These are phyloP conservation scores for Penicillium sp. DNA, from an alignment of 2,329 filamentous ascomycete genomes.

Conservation along the genomic window DNA sequence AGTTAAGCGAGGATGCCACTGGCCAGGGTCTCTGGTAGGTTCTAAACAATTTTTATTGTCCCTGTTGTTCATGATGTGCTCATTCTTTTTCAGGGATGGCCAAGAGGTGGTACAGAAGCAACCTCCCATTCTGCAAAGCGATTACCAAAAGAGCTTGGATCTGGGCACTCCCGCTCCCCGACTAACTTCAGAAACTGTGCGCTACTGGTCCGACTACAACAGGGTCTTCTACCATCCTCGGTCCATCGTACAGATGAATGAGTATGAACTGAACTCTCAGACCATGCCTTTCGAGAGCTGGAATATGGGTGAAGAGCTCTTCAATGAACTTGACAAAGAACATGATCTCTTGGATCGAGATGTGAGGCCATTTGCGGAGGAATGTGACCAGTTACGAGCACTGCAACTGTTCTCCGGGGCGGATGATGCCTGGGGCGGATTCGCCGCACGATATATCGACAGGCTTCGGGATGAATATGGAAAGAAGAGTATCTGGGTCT, in stretches of 20 bases:
- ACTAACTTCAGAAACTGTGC: slow-evolving; percentile 66
- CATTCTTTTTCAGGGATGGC: slow-evolving; percentile 55
- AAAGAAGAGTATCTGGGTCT: slow-evolving; percentile 81
- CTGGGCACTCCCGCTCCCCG: slow-evolving; percentile 59
- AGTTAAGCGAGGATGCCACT: slow-evolving; percentile 45
- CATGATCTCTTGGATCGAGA: slow-evolving; percentile 89
- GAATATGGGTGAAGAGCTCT: slow-evolving; percentile 69
- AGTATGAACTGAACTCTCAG: slow-evolving; percentile 76
- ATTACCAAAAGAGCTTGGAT: slow-evolving; percentile 77
- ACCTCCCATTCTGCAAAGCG: slow-evolving; percentile 61
- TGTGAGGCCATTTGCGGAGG: slow-evolving; percentile 79
- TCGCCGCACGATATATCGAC: slow-evolving; percentile 68
- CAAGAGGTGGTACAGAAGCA: slow-evolving; percentile 65
- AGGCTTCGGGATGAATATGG: slow-evolving; percentile 83
- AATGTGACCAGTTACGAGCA: slow-evolving; percentile 87
- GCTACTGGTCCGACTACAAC: slow-evolving; percentile 96
- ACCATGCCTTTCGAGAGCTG: slow-evolving; percentile 79
- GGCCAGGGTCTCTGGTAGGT: slow-evolving; percentile 42
- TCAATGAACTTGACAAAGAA: slow-evolving; percentile 66
- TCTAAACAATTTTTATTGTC: background rate
- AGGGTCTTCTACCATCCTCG: slow-evolving; percentile 87
- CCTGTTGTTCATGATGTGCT: background rate
- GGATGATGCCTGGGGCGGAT: slow-evolving; percentile 79
- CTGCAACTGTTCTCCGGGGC: slow-evolving; percentile 69
- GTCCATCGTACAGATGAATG: slow-evolving; percentile 79